phyloP scores from a whole-genome alignment of 352 stramenopile species.

The Elongisporangium senticosum region DNA sequence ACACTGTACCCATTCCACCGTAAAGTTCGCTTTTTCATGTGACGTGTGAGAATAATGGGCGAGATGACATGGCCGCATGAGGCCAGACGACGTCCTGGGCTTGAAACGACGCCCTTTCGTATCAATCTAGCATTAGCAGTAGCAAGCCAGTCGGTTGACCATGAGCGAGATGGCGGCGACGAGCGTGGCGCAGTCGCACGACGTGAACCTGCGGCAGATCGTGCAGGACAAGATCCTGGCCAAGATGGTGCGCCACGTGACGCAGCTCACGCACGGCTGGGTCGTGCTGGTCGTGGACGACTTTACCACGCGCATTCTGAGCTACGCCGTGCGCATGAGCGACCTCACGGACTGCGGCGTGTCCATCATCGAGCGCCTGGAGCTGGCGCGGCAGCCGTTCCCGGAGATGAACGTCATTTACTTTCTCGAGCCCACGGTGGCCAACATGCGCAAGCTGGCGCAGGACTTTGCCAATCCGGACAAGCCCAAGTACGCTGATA shows the following conservation, averaged over 20 bases:
- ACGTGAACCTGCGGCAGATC: conserved; percentile 70
- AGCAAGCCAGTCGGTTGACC: conserved; percentile 7
- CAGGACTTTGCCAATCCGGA: conserved; percentile 72
- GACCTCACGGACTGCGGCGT: conserved; percentile 97
- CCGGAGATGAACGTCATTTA: conserved; percentile 97
- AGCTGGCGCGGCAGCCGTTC: conserved; percentile 94
- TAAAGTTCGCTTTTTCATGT: conserved; percentile 2
- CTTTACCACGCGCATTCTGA: conserved; percentile 90
- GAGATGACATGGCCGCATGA: conserved; percentile 1
- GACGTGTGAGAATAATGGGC: not conserved
- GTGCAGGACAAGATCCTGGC: conserved; percentile 75
- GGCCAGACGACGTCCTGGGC: not conserved
- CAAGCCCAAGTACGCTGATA: conserved; percentile 91
- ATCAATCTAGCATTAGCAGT: conserved; percentile 1
- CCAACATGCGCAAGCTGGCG: conserved; percentile 81
- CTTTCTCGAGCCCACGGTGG: conserved; percentile 84
- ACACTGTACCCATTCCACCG: not conserved
- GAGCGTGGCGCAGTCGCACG: conserved; percentile 34
- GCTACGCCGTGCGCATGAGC: conserved; percentile 95
- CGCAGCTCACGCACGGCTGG: conserved; percentile 67
- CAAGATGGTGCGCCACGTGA: conserved; percentile 84
- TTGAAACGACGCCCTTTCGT: conserved; percentile 1
- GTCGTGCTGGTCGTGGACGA: conserved; percentile 96
- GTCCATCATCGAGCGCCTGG: conserved; percentile 94
- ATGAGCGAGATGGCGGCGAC: not conserved